Percentiles rank a stretch among this genome's conserved stretches.
These are phyloP conservation scores for Ascochyta clinopodiicola DNA, from an alignment of 2,329 filamentous ascomycete genomes.

Conservation along the genomic window DNA sequence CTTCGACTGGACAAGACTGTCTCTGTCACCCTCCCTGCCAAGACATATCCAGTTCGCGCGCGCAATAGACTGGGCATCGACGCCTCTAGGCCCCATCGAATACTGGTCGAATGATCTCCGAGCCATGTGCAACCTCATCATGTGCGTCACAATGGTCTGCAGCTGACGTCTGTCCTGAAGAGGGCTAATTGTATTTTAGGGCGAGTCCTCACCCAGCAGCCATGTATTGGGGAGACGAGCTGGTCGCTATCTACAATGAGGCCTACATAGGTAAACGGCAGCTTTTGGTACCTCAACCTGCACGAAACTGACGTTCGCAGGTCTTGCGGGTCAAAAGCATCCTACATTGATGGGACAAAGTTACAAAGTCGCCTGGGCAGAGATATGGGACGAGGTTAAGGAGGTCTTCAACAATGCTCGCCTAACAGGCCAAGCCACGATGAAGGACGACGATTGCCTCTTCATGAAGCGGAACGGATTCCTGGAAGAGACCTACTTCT, in stretches of 20 bases:
- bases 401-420: conserved; percentile 72
- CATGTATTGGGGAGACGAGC: conserved; percentile 79
- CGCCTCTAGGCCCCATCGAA: conserved; percentile 76
- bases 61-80: conserved; percentile 74
- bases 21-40: conserved; percentile 67
- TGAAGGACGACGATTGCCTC: conserved; percentile 82
- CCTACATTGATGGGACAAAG: conserved; percentile 75
- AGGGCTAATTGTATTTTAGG: conserved; percentile 26
- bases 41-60: conserved; percentile 76
- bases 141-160: conserved; percentile 52
- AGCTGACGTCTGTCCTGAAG: not conserved
- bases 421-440: conserved; percentile 75
- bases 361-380: conserved; percentile 72
- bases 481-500: conserved; percentile 81
- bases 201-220: conserved; percentile 63
- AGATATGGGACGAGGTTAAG: conserved; percentile 76
- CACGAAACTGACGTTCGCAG: conserved; percentile 20
- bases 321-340: conserved; percentile 78
- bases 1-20: conserved; percentile 83
- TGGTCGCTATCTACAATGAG: conserved; percentile 74
- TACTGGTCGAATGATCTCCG: conserved; percentile 74
- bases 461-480: conserved; percentile 74
- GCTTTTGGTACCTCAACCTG: not conserved
- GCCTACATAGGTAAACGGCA: conserved; percentile 59
- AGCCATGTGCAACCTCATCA: conserved; percentile 81